These are phyloP conservation scores for Albophoma yamanashiensis DNA, from an alignment of 2,329 filamentous ascomycete genomes.

Conservation along the genomic window DNA sequence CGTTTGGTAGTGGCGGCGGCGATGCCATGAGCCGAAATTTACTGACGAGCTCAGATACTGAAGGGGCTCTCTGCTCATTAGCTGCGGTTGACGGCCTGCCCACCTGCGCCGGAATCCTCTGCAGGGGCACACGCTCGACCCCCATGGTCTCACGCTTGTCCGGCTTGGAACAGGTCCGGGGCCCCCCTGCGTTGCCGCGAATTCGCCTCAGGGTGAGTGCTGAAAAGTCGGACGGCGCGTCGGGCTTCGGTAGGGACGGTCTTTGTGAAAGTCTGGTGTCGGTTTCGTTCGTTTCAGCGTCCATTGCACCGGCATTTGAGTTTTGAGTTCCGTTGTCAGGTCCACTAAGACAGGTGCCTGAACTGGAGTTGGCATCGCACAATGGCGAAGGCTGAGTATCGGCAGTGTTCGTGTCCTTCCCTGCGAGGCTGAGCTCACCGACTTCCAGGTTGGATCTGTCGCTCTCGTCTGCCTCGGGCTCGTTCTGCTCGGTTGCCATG, in stretches of 20 bases:
- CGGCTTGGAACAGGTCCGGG: background rate
- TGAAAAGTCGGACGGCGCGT: background rate
- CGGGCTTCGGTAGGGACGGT: background rate
- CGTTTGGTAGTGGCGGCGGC: background rate
- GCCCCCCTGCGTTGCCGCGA: background rate
- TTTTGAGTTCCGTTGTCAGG: background rate
- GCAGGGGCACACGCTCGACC: background rate
- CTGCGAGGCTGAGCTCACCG: background rate
- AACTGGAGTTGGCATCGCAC: background rate
- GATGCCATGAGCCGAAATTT: constrained; percentile 12
- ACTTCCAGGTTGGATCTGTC: background rate
- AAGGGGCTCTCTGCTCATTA: constrained; percentile 6
- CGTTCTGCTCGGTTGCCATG: background rate
- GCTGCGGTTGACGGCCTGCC: background rate
- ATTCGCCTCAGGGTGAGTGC: background rate
- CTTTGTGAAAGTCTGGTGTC: background rate
- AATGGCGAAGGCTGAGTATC: background rate
- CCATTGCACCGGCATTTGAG: too few species aligned
- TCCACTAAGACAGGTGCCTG: background rate
- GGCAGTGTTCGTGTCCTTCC: background rate
- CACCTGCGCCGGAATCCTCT: background rate
- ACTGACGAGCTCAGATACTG: constrained; percentile 14
- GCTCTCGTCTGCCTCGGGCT: background rate
- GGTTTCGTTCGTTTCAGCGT: background rate
- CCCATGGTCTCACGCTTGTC: background rate